A percentile compares a stretch with the other conserved stretches of the same genome.
Conservation (phyloP, 2,329 filamentous ascomycete genomes). For the Macrophomina pseudophaseolina region DNA sequence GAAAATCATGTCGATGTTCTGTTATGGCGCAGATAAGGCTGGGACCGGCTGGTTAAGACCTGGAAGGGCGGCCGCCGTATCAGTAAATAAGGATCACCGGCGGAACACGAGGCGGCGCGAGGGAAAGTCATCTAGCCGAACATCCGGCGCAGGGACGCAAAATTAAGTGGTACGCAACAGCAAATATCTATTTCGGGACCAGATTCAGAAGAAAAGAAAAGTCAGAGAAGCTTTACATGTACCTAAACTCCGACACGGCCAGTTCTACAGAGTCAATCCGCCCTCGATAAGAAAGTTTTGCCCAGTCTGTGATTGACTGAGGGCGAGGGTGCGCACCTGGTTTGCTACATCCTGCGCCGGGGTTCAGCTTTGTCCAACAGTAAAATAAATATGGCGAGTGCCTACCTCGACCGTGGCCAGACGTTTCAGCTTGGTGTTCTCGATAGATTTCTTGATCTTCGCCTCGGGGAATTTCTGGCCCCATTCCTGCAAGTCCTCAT, state of each 20-base stretch:
- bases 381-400: neutral
- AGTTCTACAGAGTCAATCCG: conserved; percentile 37
- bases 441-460: conserved; percentile 50
- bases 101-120: conserved; percentile 6
- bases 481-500: conserved; percentile 48
- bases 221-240: neutral
- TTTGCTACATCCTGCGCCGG: conserved; percentile 40
- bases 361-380: neutral
- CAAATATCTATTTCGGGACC: conserved; percentile 3
- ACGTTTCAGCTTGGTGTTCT: conserved; percentile 54
- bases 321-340: conserved; percentile 41
- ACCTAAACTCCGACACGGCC: neutral
- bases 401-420: conserved; percentile 59
- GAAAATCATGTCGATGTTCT: too few relatives aligned
- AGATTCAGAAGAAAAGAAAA: neutral
- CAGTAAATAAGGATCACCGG: conserved; percentile 18
- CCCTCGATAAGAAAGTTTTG: conserved; percentile 46
- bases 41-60: neutral
- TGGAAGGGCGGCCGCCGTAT: neutral
- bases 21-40: neutral
- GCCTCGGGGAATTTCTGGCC: conserved; percentile 53
- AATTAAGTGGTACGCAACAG: conserved; percentile 2
- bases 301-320: conserved; percentile 44
- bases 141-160: neutral
- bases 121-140: conserved; percentile 3